phyloP scores from a whole-genome alignment of 2,329 filamentous ascomycete species.

The Chaetomium strumarium region DNA sequence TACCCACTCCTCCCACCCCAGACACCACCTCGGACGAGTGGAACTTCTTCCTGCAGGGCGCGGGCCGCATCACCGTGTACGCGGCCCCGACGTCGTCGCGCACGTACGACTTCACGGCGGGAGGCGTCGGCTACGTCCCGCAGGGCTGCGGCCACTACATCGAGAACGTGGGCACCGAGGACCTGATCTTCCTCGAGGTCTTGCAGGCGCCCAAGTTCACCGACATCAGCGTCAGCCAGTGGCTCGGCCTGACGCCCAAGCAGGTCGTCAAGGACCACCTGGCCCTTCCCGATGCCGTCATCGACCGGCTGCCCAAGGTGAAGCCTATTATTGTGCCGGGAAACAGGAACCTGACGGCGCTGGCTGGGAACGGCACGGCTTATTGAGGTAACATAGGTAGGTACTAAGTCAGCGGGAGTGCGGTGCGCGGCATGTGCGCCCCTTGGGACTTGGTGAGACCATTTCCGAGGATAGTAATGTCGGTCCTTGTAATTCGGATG shows the following conservation, averaged over 20 bases:
- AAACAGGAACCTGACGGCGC: slow-evolving; percentile 17
- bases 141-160: slow-evolving; percentile 51
- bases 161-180: slow-evolving; percentile 54
- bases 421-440: too few species aligned
- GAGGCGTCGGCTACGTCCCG: slow-evolving; percentile 55
- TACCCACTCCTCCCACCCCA: too few species aligned
- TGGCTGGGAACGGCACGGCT: slow-evolving; percentile 11
- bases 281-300: slow-evolving; percentile 11
- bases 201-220: slow-evolving; percentile 46
- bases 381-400: too few species aligned
- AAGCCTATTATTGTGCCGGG: slow-evolving; percentile 18
- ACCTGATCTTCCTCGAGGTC: slow-evolving; percentile 55
- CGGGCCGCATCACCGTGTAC: slow-evolving; percentile 52
- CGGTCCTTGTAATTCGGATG: too few species aligned
- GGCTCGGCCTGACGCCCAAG: slow-evolving; percentile 51
- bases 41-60: slow-evolving; percentile 52
- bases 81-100: slow-evolving; percentile 42
- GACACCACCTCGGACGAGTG: slow-evolving; percentile 54
- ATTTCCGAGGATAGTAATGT: too few species aligned
- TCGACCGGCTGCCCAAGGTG: slow-evolving; percentile 16
- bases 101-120: slow-evolving; percentile 55
- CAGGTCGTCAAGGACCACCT: slow-evolving; percentile 55
- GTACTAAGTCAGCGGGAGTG: neutral
- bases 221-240: slow-evolving; percentile 52
- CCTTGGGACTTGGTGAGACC: too few species aligned